These are phyloP conservation scores for Metschnikowia dekortorum DNA, from an alignment of 805 yeast genomes.

Conservation along the genomic window DNA sequence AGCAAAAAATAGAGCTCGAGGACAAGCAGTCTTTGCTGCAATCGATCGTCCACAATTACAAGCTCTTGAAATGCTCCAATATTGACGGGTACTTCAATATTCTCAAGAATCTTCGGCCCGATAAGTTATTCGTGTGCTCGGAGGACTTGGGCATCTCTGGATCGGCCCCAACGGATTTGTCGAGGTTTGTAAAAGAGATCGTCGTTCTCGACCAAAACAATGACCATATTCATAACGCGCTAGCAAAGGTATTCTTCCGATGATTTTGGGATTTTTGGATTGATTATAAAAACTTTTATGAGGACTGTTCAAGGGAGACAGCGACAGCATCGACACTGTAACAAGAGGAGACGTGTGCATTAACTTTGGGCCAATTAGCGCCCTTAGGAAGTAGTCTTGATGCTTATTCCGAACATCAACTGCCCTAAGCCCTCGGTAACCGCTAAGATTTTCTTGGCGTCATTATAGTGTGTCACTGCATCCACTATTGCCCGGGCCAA, in stretches of 20 bases:
- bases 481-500: slow-evolving; percentile 76
- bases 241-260: slow-evolving; percentile 20
- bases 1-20: slow-evolving; percentile 14
- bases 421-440: slow-evolving; percentile 69
- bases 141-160: slow-evolving; percentile 38
- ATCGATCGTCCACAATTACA: slow-evolving; percentile 30
- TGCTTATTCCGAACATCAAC: slow-evolving; percentile 69
- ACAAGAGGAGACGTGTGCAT: not conserved
- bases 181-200: slow-evolving; percentile 35
- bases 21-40: slow-evolving; percentile 18
- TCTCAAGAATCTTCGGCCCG: slow-evolving; percentile 39
- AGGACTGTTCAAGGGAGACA: no score
- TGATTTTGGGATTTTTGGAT: not conserved
- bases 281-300: no score
- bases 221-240: slow-evolving; percentile 20
- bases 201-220: slow-evolving; percentile 24
- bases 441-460: slow-evolving; percentile 56
- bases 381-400: slow-evolving; percentile 27
- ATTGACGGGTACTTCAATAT: slow-evolving; percentile 38
- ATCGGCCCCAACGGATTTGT: slow-evolving; percentile 30
- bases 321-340: not conserved
- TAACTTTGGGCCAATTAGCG: slow-evolving; percentile 15
- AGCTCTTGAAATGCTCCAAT: slow-evolving; percentile 36
- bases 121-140: slow-evolving; percentile 35
- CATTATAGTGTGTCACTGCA: slow-evolving; percentile 68